Conservation (phyloP, 2,329 filamentous ascomycete species). For the Aspergillus sp. region DNA sequence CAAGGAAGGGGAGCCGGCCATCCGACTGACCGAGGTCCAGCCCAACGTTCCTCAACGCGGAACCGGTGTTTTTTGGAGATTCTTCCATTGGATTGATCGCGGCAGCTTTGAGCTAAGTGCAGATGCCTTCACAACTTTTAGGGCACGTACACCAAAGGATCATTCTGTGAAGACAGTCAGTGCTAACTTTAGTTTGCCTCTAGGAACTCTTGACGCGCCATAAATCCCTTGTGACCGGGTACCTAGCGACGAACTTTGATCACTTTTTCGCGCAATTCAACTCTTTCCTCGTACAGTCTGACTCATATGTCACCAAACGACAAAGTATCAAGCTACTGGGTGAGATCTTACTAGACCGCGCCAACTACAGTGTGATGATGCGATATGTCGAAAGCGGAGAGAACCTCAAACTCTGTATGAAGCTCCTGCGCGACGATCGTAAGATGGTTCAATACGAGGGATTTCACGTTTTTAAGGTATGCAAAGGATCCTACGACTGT, state of each 20-base stretch:
- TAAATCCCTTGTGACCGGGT: conserved; percentile 85
- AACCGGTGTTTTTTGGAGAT: conserved; percentile 89
- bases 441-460: conserved; percentile 99
- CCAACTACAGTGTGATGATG: conserved; percentile 98
- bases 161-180: neutral
- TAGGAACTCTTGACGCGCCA: conserved; percentile 93
- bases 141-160: conserved; percentile 56
- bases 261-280: conserved; percentile 93
- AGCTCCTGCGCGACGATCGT: conserved; percentile 86
- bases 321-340: conserved; percentile 97
- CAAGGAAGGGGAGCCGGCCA: conserved; percentile 68
- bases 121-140: conserved; percentile 96
- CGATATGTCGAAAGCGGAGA: conserved; percentile 93
- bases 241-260: conserved; percentile 86
- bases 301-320: conserved; percentile 95
- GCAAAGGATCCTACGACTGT: conserved; percentile 2
- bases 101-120: conserved; percentile 95
- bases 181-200: conserved; percentile 12
- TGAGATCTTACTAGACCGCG: conserved; percentile 88
- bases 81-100: conserved; percentile 96
- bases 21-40: conserved; percentile 75
- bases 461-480: conserved; percentile 94
- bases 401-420: conserved; percentile 98
- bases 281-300: conserved; percentile 79
- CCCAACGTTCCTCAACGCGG: conserved; percentile 73